These are phyloP conservation scores for Pulveroboletus frians DNA, from an alignment of 768 basidiomycete species.

Conservation along the genomic window DNA sequence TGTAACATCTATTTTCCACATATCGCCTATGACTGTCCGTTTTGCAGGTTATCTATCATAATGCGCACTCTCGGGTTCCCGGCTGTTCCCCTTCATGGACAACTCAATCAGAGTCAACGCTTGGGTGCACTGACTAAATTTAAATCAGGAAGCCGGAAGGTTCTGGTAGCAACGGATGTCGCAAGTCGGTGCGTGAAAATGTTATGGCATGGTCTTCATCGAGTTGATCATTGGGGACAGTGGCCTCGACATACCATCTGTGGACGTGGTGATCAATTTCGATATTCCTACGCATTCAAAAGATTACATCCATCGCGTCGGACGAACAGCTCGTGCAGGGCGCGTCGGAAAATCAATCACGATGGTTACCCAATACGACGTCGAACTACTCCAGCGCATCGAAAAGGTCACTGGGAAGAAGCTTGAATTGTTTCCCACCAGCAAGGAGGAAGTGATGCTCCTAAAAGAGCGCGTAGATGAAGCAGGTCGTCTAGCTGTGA, in stretches of 20 bases:
- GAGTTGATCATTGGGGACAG: constrained; percentile 33
- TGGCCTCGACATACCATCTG: constrained; percentile 92
- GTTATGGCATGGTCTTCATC: not conserved
- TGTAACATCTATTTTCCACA: not conserved
- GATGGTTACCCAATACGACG: constrained; percentile 98
- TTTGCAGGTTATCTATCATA: constrained; percentile 72
- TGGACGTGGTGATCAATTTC: constrained; percentile 97
- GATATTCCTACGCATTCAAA: constrained; percentile 97
- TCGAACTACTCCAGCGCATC: constrained; percentile 92
- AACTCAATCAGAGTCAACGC: constrained; percentile 89
- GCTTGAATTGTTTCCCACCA: constrained; percentile 83
- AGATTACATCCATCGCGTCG: constrained; percentile 98
- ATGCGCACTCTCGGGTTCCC: constrained; percentile 88
- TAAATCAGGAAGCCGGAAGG: constrained; percentile 85
- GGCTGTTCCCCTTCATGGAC: constrained; percentile 93
- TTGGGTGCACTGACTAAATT: constrained; percentile 93
- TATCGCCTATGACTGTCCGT: not conserved
- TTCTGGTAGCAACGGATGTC: constrained; percentile 94
- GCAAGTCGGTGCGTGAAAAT: constrained; percentile 68
- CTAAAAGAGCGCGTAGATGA: constrained; percentile 87
- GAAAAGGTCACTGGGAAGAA: constrained; percentile 90
- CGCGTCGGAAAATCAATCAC: constrained; percentile 94
- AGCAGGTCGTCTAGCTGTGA: constrained; percentile 70
- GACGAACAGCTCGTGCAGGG: constrained; percentile 96
- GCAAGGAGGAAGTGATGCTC: constrained; percentile 83